phyloP scores from a whole-genome alignment of 2,329 filamentous ascomycete genomes.

The Cryphonectria naterciae region DNA sequence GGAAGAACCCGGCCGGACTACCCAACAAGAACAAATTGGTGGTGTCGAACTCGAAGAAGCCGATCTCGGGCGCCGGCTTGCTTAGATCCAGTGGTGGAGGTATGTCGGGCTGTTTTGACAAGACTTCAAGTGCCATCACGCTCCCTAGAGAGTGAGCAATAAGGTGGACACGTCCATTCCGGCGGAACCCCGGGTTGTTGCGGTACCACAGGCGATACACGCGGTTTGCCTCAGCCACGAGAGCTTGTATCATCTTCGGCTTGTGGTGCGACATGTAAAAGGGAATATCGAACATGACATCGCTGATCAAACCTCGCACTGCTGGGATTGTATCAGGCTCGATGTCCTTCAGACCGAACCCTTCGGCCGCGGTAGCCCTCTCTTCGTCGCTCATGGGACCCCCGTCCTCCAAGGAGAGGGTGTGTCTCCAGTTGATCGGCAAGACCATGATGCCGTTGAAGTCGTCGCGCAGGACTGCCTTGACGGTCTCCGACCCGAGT shows the following conservation, averaged over 20 bases:
- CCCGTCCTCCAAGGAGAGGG: constrained; percentile 83
- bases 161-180: constrained; percentile 83
- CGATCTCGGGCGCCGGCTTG: constrained; percentile 47
- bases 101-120: constrained; percentile 83
- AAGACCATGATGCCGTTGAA: constrained; percentile 92
- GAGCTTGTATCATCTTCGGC: constrained; percentile 87
- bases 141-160: constrained; percentile 93
- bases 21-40: constrained; percentile 87
- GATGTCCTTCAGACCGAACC: constrained; percentile 78
- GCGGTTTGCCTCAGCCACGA: constrained; percentile 88
- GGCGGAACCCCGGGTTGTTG: constrained; percentile 86
- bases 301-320: constrained; percentile 90
- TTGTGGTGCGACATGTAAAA: constrained; percentile 98
- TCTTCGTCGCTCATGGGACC: constrained; percentile 62
- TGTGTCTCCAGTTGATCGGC: constrained; percentile 91
- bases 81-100: constrained; percentile 57
- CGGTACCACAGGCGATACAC: constrained; percentile 95
- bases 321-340: constrained; percentile 89
- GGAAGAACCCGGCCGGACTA: constrained; percentile 89
- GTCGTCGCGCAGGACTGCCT: constrained; percentile 72
- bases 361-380: constrained; percentile 58
- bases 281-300: constrained; percentile 97
- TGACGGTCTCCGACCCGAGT: constrained; percentile 74
- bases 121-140: constrained; percentile 89
- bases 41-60: constrained; percentile 88